Evolutionary conservation across 805 yeast genomes (phyloP), one percentile per base, ranked within the genome.

Genomic region (Diddensiella santjacobensis): DNA sequence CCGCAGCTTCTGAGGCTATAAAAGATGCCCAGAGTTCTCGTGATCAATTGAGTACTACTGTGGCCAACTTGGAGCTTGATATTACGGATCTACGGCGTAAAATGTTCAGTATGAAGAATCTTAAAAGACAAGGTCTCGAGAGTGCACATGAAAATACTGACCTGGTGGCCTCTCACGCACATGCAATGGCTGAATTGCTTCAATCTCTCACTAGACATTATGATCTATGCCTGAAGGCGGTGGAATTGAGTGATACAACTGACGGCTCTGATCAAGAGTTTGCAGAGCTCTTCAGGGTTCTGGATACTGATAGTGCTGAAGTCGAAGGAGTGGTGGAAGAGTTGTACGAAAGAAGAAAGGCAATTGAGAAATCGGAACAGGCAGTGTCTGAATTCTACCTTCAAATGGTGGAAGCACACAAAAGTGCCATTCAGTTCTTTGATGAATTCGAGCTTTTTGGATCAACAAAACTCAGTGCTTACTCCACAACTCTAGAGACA

Each of bases 131-230:
- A 39, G 58, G 65, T 46, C 57, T 63, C 37, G 48, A 53, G 6
- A 48, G 55, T 15, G 56, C 64, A 15, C 48, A 61, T 19, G 59
- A 55, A 2, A 49, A 54, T 22, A 42, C 59, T 3, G 51, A 55
- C 5, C 26, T 50, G 1, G 49, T 63, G 3, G 68, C 68, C n/a
- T 56, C 49, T 2, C 58, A 60, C 46, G 95, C 87, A 46, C 72
- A 74, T 49, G 93, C 84, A 45, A 72, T 87, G 65, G 95, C 87
- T 0, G 73, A 76, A 1, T 70, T 84, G 15, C 68, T 90, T 29
- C 81, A 80, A 48, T 79, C 89, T 58, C 69, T 89, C 41, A 83
- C 96, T 8, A 79, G 78, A 46, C 96, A 89, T 66, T 87, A 81
- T 58, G 96, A 89, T 63, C 88, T 86, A 60, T 85, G 95, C 56